A percentile compares a stretch with the other conserved stretches of the same genome.
phyloP scores from a whole-genome alignment of 73 alveolate species.

The Durusdinium trenchii region DNA sequence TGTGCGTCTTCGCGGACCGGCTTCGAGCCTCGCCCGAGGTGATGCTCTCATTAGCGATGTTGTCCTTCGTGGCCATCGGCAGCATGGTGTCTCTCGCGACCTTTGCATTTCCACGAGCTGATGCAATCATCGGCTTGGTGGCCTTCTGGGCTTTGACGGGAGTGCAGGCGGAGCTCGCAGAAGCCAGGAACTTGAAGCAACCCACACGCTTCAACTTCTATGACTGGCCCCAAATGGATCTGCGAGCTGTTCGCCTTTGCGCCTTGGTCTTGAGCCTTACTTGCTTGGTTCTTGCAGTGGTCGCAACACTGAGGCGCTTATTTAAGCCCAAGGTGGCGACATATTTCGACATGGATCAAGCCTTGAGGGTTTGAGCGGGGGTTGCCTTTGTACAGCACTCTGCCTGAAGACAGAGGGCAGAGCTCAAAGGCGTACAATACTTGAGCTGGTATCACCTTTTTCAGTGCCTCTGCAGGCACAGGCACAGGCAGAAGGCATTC shows the following conservation, averaged over 20 bases:
- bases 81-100: conserved; percentile 14
- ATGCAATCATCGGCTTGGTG: conserved; percentile 52
- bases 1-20: conserved; percentile 62
- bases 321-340: too few species aligned
- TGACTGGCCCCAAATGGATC: conserved; percentile 70
- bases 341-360: too few species aligned
- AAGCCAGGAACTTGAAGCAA: conserved; percentile 34
- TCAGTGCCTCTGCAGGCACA: too few species aligned
- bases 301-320: conserved; percentile 34
- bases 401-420: too few species aligned
- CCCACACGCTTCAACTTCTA: conserved; percentile 84
- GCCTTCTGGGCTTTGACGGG: conserved; percentile 58
- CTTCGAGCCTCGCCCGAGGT: conserved; percentile 19
- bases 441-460: too few species aligned
- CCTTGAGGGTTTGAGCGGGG: too few species aligned
- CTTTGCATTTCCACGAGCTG: conserved; percentile 52
- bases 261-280: conserved; percentile 38
- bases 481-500: too few species aligned
- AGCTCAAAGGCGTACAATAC: too few species aligned
- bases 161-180: background rate
- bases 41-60: conserved; percentile 40
- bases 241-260: conserved; percentile 36
- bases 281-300: conserved; percentile 35
- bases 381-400: too few species aligned
- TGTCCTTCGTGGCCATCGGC: conserved; percentile 31